Base-by-base conservation (phyloP, 495 filamentous ascomycete species). In the Penicillium subrubescens region DNA sequence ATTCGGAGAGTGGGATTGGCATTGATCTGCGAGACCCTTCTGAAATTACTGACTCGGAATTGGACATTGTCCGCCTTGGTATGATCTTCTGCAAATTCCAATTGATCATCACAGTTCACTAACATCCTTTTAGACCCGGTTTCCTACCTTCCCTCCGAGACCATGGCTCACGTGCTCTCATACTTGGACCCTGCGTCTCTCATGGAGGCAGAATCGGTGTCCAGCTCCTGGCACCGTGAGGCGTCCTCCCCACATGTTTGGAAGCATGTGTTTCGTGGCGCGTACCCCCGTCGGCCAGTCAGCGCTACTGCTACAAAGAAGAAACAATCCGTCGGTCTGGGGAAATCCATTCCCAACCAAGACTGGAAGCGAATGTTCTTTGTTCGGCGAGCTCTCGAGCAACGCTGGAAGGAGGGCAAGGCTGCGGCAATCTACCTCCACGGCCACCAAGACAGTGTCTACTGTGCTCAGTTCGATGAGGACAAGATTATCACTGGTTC, bases 381-480 rank as follows among this genome's bases (percentile, higher is more conserved):
- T 64, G 89, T 89, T 43, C 88, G 91, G 55, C 83, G 87, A 53
- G 83, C 89, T 60, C 83, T 99, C 31, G 88, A 93, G 59, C 79
- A 83, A 54, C 87, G 90, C 53, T 99, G 95, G 95, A 86, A 86
- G 64, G 76, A 87, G 46, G 90, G 91, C 63, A 85, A 88, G 58
- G 90, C 91, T 27, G 89, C 87, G 46, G 88, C 92, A 0, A 89
- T 96, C 57, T 97, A 96, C 73, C 81, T 98, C 19, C 90, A 94
- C 70, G 95, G 96, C 1, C 95, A 99, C 70, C 86, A 86, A 12
- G 95, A 98, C 75, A 97, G 92, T 65, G 94, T 99, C 27, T 99
- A 99, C 77, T 98, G 95, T 75, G 87, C 94, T 43, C 95, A 98
- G 73, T 99, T 97, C 78, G 95, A 99, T 74, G 94, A 98, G 90